Evolutionary conservation across 345 rosid genomes (phyloP).

Genomic region (Sonneratia alba): DNA sequence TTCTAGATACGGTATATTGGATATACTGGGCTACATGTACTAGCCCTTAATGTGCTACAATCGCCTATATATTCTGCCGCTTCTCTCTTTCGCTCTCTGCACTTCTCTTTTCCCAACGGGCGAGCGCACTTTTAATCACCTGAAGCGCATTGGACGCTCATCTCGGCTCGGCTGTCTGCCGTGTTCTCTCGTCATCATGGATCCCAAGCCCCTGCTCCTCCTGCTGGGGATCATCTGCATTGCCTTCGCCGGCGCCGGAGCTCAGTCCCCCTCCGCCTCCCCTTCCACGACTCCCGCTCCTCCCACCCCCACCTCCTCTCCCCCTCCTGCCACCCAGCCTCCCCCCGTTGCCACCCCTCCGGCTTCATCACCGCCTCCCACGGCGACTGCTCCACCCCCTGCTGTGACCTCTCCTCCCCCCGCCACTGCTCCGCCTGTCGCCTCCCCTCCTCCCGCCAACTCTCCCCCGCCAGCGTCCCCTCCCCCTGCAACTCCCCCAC

Average conservation of each 20-base stretch:
- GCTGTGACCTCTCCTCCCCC: constrained; percentile 3
- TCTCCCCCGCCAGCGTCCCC: constrained; percentile 26
- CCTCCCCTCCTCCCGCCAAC: constrained; percentile 6
- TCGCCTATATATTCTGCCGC: constrained; percentile 8
- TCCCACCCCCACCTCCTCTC: constrained; percentile 7
- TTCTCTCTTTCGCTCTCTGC: background rate
- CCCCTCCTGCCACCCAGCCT: constrained; percentile 2
- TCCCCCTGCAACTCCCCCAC: too few relatives aligned
- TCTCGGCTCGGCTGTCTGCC: background rate
- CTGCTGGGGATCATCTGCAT: constrained; percentile 14
- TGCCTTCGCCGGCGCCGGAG: constrained; percentile 15
- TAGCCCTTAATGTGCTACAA: background rate
- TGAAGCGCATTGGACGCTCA: background rate
- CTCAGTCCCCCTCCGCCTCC: constrained; percentile 12
- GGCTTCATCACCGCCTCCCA: constrained; percentile 1
- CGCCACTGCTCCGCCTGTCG: background rate
- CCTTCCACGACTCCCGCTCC: constrained; percentile 7
- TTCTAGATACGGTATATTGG: too few relatives aligned
- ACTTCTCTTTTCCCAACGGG: background rate
- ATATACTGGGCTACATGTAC: too few relatives aligned
- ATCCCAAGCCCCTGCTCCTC: constrained; percentile 4
- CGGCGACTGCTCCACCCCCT: background rate
- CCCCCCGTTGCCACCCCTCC: constrained; percentile 4
- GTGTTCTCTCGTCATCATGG: background rate
- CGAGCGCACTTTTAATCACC: background rate